Evolutionary conservation across 495 filamentous ascomycete species (phyloP), one percentile per base, ranked within the genome.

Genomic region (Aspergillus nidulans): DNA sequence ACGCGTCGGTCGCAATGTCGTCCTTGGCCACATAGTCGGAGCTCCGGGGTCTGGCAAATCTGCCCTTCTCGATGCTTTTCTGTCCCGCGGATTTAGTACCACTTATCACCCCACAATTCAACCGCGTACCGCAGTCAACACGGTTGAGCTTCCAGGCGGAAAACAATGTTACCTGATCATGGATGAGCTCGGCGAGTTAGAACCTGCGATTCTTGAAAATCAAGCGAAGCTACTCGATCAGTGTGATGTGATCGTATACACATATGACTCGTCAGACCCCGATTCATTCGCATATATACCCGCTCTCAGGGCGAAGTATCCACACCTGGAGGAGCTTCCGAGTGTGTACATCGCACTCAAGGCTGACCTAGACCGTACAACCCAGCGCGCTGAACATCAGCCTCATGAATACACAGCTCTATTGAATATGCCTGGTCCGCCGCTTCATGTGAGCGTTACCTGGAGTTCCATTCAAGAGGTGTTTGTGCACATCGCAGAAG

Each of bases 111-210:
- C 95, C 1, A 97, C 92, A 24, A 96, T 97, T 64, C 92, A 95
- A 60, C 91, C 92, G 5, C 86, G 90, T 12, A 87, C 89, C 2
- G 91, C 91, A 3, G 92, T 97, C 58, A 97, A 98, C 66, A 96
- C 89, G 55, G 94, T 98, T 16, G 94, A 98, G 63, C 82, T 98
- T 2, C 91, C 89, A 44, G 94, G 94, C 24, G 94, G 94, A 21
- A 96, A 96, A 63, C 95, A 98, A 69, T 95, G 90, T 71, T 97
- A 97, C 63, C 78, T 98, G 20, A 97, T 98, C 55, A 77, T 97
- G 49, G 88, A 95, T 63, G 94, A 98, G 66, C 84, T 97, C 2
- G 95, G 95, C n/a, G 91, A 97, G 67, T 75, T 95, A 36, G 94
- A 97, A 62, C 88, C 91, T 0, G 92, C 94, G 19, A 89, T 97